Evolutionary conservation across 129 eudicot species (phyloP).

Genomic region (Lonicera japonica): DNA sequence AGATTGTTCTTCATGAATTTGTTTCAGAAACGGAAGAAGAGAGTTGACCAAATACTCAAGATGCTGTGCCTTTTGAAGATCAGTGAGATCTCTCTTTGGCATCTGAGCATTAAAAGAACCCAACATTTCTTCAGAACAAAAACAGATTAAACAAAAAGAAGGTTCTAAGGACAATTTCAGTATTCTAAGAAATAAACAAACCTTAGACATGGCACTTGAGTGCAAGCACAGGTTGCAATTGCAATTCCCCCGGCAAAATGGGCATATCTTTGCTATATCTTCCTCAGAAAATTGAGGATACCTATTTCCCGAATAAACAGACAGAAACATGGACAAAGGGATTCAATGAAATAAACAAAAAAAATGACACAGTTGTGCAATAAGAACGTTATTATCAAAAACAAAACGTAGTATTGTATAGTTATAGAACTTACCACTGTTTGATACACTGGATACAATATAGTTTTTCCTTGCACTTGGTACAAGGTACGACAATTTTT

Average conservation of each 20-base stretch:
- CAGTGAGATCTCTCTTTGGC: conserved; percentile 40
- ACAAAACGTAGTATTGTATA: background rate
- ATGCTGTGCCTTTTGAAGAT: conserved; percentile 49
- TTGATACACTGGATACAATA: conserved; percentile 73
- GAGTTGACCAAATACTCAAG: conserved; percentile 49
- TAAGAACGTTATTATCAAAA: background rate
- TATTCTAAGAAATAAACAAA: conserved; percentile 17
- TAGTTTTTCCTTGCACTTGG: conserved; percentile 42
- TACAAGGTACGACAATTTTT: conserved; percentile 61
- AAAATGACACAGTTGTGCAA: background rate
- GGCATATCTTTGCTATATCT: conserved; percentile 55
- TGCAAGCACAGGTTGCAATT: conserved; percentile 80
- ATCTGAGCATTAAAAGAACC: conserved; percentile 20
- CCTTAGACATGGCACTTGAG: conserved; percentile 38
- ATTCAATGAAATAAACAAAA: background rate
- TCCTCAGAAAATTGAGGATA: conserved; percentile 56
- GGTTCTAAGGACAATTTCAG: background rate
- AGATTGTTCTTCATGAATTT: conserved; percentile 58
- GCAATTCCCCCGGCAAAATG: conserved; percentile 73
- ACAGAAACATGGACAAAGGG: background rate
- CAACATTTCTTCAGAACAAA: background rate
- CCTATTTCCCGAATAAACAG: conserved; percentile 30
- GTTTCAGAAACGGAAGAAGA: conserved; percentile 51
- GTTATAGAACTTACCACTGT: conserved; percentile 41
- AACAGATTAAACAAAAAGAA: conserved; percentile 5